Evolutionary conservation across 352 stramenopile genomes (phyloP), one percentile per base, ranked within the genome.

Genomic region (Phytopythium delawarense): DNA sequence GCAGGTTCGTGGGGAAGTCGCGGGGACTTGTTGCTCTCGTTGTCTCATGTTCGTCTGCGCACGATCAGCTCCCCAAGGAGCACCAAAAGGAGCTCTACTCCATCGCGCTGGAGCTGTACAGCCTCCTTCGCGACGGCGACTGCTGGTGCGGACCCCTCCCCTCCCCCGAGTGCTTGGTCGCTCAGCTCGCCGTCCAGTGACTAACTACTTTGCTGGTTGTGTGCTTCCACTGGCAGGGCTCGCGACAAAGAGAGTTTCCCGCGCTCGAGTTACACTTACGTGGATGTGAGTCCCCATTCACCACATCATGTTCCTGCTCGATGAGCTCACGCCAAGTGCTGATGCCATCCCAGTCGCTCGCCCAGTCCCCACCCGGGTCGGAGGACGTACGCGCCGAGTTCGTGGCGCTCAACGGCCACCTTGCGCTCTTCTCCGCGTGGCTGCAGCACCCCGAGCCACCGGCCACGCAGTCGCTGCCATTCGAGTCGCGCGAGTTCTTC

Each of bases 161-260:
- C n/a, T 13, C 13, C 16, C 28, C 12, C 37, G 37, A 16, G 37
- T 16, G 16, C n/a, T 39, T 49, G 21, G 13, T 18, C 51, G 21
- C 8, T 32, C 21, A 40, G 11, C 39, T 13, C 49, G 28, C 18
- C 50, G 7, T 34, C 11, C 54, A n/a, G 53, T 34, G 15, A 16
- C 34, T 32, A 4, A 32, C 28, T 12, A 45, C 54, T 57, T 20
- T 23, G 32, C 28, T 59, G 37, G 3, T 21, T 20, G 16, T 11
- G 16, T 20, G 11, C 40, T 9, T 21, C 0, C 20, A 1, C 16
- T 4, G n/a, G 20, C 57, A 90, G 83, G 83, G 85, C 64, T 18
- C 83, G 81, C 4, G 83, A 92, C 61, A 89, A 89, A 62, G 83
- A 92, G 21, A 92, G 83, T 62, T 92, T 91, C 58, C 83, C 83